Percentiles rank a stretch among this genome's conserved stretches.
These are phyloP conservation scores for Trichomonas gallinae DNA, from an alignment of 208 protist genomes.

Conservation along the genomic window DNA sequence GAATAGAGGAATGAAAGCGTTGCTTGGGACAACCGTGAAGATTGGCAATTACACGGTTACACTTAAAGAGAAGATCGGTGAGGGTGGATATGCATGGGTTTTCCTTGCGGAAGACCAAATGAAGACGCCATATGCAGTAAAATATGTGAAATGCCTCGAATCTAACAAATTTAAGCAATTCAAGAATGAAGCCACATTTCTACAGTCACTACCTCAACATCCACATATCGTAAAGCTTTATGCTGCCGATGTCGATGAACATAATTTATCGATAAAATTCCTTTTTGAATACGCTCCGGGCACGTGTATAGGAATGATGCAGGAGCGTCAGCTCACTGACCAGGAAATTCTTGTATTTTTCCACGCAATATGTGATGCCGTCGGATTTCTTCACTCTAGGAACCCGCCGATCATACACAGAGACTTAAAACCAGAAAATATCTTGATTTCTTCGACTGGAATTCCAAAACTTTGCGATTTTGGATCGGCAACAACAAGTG, in stretches of 20 bases:
- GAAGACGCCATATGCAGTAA: not conserved
- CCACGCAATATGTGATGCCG: not conserved
- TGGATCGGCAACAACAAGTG: not conserved
- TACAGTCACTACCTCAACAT: not conserved
- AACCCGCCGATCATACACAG: constrained; percentile 22
- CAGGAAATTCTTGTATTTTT: not conserved
- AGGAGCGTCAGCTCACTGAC: not conserved
- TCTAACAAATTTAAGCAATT: not conserved
- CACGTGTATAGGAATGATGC: not conserved
- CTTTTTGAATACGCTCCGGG: not conserved
- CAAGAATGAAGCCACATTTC: not conserved
- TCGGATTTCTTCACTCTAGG: not conserved
- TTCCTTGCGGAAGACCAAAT: not conserved
- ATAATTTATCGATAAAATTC: not conserved
- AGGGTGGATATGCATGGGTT: not conserved
- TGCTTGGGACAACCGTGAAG: not conserved
- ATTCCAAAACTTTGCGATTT: constrained; percentile 27
- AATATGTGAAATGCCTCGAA: not conserved
- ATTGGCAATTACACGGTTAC: not conserved
- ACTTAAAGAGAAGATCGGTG: not conserved
- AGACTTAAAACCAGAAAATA: constrained; percentile 28
- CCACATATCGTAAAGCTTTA: not conserved
- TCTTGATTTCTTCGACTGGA: not conserved
- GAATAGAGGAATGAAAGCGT: not conserved
- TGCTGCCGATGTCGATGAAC: not conserved